Evolutionary conservation across 495 filamentous ascomycete genomes (phyloP).

Genomic region (Lepidopterella palustris): DNA sequence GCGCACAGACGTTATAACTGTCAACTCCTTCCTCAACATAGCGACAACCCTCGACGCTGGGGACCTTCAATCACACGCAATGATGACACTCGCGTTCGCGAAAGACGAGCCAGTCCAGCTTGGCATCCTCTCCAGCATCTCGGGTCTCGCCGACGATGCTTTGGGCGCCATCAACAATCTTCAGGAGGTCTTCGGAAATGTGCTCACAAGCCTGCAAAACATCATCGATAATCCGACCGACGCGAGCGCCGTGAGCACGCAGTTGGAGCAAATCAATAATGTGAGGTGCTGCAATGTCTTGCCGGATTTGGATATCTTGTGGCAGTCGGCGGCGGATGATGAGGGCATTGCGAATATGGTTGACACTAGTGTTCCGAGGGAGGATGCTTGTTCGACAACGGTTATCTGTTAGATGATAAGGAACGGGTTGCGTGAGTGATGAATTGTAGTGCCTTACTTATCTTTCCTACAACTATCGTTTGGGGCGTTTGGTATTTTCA

Average conservation of each 20-base stretch:
- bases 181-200: conserved; percentile 1
- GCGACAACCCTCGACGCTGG: background rate
- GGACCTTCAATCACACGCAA: background rate
- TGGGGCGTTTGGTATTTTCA: too few species aligned
- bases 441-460: too few species aligned
- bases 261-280: conserved; percentile 9
- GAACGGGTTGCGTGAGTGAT: too few species aligned
- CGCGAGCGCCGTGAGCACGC: background rate
- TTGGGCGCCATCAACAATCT: background rate
- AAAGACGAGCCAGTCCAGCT: conserved; percentile 9
- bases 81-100: background rate
- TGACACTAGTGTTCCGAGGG: conserved; percentile 3
- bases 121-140: conserved; percentile 1
- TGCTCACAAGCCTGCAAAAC: background rate
- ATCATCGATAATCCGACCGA: conserved; percentile 3
- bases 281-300: conserved; percentile 11
- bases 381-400: background rate
- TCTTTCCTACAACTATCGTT: too few species aligned
- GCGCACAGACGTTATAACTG: conserved; percentile 9
- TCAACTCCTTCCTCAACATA: conserved; percentile 5
- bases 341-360: conserved; percentile 3
- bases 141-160: background rate
- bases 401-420: background rate
- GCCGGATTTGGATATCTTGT: conserved; percentile 5
- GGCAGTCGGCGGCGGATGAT: conserved; percentile 1